Base-by-base conservation (phyloP, 116 monocot genomes). In the Iris pallida region DNA sequence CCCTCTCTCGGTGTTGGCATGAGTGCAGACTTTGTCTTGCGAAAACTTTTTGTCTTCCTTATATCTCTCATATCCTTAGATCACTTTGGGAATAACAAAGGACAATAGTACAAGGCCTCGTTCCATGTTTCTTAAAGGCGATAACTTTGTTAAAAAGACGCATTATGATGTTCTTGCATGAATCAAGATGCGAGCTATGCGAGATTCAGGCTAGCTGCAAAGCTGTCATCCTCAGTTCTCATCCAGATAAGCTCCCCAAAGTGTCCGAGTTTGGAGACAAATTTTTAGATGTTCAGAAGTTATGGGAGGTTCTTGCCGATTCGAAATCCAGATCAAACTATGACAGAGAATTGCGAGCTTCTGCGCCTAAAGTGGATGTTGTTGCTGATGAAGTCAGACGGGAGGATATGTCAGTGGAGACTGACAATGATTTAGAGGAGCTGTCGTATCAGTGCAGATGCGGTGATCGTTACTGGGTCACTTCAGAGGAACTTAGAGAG, bases 221-320 rank as follows among this genome's bases (percentile, higher is more conserved):
- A 70, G 64, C 84, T 14, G 92, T 92, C 4, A 53, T 80, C 16
- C 84, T 95, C 20, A 68, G 56, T 43, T 92, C 79, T 43, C 97
- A 97, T 75, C 97, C 97, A 5, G 97, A 97, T 55, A 92, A 92
- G 69, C 53, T 66, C 41, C 6, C 51, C 13, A 41, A 52, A n/a
- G 41, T n/a, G 15, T 13, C 11, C 12, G 13, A 66, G 20, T 14
- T 2, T 66, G 20, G 76, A 44, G 84, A 80, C 61, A 69, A 63
- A 69, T 97, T 92, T 73, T 77, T 92, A 2, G 53, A 56, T 69
- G 85, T 97, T 1, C 97, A 82, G n/a, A 80, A 85, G 65, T 89
- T 92, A 71, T 97, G 97, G 97, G 81, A 92, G 55, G 78, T 92
- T 68, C 92, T 97, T 44, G 52, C 84, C 6, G 76, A 92, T 80